These are phyloP conservation scores for Kodamaea neixiangensis DNA, from an alignment of 805 yeast species.

Conservation along the genomic window DNA sequence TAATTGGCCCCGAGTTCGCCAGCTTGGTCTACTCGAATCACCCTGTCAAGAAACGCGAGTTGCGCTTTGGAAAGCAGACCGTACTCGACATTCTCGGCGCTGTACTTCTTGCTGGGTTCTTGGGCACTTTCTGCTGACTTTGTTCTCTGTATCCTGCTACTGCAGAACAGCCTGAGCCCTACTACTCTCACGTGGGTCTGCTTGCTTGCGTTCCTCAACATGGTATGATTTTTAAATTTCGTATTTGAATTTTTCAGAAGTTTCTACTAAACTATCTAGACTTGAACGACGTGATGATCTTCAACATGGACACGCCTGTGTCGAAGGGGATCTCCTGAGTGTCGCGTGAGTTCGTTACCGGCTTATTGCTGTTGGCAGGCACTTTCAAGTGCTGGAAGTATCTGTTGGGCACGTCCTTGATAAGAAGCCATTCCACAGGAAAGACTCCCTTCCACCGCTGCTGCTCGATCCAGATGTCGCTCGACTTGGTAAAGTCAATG, in stretches of 20 bases:
- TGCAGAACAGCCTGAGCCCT: conserved; percentile 1
- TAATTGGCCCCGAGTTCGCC: conserved; percentile 96
- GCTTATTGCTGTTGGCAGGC: conserved; percentile 47
- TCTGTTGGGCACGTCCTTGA: conserved; percentile 53
- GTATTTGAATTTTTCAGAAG: neutral
- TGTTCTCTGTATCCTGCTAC: conserved; percentile 3
- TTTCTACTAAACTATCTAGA: neutral
- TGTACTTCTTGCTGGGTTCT: conserved; percentile 17
- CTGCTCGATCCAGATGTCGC: conserved; percentile 48
- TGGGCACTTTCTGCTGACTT: conserved; percentile 2
- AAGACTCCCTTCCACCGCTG: conserved; percentile 56
- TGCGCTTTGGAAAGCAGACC: conserved; percentile 54
- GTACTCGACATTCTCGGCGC: conserved; percentile 31
- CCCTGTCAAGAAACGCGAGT: conserved; percentile 68
- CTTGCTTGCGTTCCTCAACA: neutral
- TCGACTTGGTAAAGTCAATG: conserved; percentile 37
- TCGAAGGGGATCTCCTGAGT: conserved; percentile 58
- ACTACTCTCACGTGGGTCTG: neutral
- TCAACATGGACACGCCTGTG: conserved; percentile 49
- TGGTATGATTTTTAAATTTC: neutral
- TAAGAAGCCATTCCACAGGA: conserved; percentile 52
- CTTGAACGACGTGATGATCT: conserved; percentile 37
- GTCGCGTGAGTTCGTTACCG: conserved; percentile 62
- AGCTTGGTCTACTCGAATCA: conserved; percentile 93
- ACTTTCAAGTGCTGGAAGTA: conserved; percentile 47